phyloP scores from a whole-genome alignment of 257 asterid species.

The Ocimum tenuiflorum region DNA sequence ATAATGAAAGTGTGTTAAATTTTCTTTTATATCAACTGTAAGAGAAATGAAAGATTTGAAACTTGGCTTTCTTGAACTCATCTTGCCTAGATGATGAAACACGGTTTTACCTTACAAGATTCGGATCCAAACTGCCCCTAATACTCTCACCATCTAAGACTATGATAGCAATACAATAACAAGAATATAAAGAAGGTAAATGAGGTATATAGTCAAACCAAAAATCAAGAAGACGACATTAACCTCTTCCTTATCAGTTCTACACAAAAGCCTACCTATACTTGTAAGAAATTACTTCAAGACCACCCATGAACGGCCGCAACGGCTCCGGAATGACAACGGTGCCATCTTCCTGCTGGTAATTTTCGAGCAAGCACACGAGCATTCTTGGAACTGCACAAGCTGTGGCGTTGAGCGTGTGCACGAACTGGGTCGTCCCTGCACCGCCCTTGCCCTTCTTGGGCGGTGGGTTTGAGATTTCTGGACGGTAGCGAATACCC shows the following conservation, averaged over 20 bases:
- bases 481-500: constrained; percentile 88
- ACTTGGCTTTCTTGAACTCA: neutral
- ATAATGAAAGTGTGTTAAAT: too few species aligned
- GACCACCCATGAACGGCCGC: constrained; percentile 91
- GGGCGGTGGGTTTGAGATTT: constrained; percentile 30
- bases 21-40: too few species aligned
- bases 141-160: neutral
- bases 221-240: neutral
- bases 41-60: neutral
- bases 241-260: neutral
- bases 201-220: neutral
- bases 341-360: constrained; percentile 93
- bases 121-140: too few species aligned
- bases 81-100: too few species aligned
- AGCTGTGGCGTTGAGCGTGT: constrained; percentile 90
- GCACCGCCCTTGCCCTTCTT: constrained; percentile 62
- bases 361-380: constrained; percentile 88
- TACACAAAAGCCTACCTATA: constrained; percentile 1
- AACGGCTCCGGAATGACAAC: constrained; percentile 65
- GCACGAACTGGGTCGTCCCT: constrained; percentile 66
- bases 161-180: neutral
- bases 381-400: constrained; percentile 98
- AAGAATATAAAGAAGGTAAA: neutral
- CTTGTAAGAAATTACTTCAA: constrained; percentile 36
- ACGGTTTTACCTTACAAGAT: too few species aligned